Conservation (phyloP, 208 protist species). For the Leishmania major region DNA sequence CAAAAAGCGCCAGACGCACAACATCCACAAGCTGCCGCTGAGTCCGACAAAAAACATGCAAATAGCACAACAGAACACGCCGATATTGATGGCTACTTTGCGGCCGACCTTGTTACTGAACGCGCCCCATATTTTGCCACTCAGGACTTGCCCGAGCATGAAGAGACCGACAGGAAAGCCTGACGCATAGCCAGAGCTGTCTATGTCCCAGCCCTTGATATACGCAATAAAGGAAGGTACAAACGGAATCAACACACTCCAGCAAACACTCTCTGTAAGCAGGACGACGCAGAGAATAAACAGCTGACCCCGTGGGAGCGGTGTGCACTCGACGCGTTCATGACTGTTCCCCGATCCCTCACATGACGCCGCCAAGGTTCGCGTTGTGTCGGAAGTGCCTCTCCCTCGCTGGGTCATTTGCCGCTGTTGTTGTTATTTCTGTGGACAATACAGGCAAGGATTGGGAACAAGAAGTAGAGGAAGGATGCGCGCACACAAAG, state of each 20-base stretch:
- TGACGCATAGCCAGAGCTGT: conserved; percentile 59
- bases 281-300: conserved; percentile 64
- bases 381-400: neutral
- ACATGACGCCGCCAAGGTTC: no score
- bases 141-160: conserved; percentile 84
- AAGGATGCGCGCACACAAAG: no score
- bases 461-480: no score
- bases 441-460: neutral
- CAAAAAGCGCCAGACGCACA: conserved; percentile 74
- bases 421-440: neutral
- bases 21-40: conserved; percentile 51
- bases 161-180: conserved; percentile 77
- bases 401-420: no score
- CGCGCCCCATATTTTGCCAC: conserved; percentile 65
- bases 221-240: conserved; percentile 63
- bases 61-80: conserved; percentile 54
- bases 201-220: conserved; percentile 37
- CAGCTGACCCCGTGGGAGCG: conserved; percentile 67
- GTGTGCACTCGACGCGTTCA: conserved; percentile 38
- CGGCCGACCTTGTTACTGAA: conserved; percentile 78
- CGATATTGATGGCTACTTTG: conserved; percentile 48
- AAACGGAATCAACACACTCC: conserved; percentile 79
- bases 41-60: conserved; percentile 76
- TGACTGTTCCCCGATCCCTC: neutral
- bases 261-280: conserved; percentile 78